phyloP scores from a whole-genome alignment of 306 rosid genomes.

The Hippophae rhamnoides region DNA sequence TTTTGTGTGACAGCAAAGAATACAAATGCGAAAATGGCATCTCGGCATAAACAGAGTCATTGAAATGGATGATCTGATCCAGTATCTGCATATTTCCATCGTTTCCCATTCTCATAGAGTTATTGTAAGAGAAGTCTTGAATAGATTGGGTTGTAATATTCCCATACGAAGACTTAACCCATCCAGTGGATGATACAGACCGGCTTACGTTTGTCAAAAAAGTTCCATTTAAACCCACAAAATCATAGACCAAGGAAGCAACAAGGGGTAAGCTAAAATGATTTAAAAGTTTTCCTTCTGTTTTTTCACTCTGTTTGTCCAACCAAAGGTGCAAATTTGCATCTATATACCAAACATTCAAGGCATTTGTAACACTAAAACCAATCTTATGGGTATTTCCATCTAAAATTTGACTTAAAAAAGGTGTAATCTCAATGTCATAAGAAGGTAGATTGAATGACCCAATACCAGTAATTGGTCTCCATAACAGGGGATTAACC shows the following conservation, averaged over 20 bases:
- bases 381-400: slow-evolving; percentile 46
- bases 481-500: slow-evolving; percentile 74
- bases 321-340: slow-evolving; percentile 83
- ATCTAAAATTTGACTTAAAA: slow-evolving; percentile 49
- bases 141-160: slow-evolving; percentile 45
- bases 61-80: slow-evolving; percentile 44
- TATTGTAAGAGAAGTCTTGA: slow-evolving; percentile 43
- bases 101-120: slow-evolving; percentile 38
- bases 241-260: slow-evolving; percentile 31
- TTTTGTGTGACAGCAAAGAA: slow-evolving; percentile 24
- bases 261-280: slow-evolving; percentile 32
- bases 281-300: slow-evolving; percentile 39
- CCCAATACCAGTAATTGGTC: slow-evolving; percentile 72
- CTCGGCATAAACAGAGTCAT: slow-evolving; percentile 28
- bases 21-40: slow-evolving; percentile 18
- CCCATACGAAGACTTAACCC: slow-evolving; percentile 70
- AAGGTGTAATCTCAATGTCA: slow-evolving; percentile 67
- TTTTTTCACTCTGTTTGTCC: slow-evolving; percentile 34
- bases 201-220: slow-evolving; percentile 42
- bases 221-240: slow-evolving; percentile 47
- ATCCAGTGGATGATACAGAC: slow-evolving; percentile 42
- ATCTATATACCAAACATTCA: slow-evolving; percentile 72
- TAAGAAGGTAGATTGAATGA: slow-evolving; percentile 77
- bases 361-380: slow-evolving; percentile 63
- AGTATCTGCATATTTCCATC: slow-evolving; percentile 44